phyloP scores from a whole-genome alignment of 139 green algal species.

The Haematococcus lacustris region DNA sequence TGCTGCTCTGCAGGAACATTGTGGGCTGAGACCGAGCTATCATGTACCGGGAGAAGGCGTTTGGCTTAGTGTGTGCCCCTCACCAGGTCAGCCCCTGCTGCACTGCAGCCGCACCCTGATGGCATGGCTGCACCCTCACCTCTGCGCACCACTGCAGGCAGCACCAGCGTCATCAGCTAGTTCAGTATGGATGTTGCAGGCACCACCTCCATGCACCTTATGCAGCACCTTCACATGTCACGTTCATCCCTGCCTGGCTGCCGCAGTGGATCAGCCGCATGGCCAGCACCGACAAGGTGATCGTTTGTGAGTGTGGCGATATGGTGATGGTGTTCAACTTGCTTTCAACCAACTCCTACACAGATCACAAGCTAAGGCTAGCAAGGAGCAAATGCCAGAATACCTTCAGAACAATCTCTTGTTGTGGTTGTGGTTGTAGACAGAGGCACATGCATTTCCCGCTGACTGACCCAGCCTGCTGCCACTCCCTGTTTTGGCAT shows the following conservation, averaged over 20 bases:
- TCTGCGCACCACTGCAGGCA: no score
- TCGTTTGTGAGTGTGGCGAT: constrained; percentile 92
- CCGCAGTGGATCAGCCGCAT: constrained; percentile 64
- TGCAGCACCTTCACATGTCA: constrained; percentile 70
- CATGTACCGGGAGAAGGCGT: constrained; percentile 87
- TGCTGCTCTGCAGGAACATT: constrained; percentile 15
- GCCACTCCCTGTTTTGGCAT: no score
- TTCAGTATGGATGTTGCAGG: no score
- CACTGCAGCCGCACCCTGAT: no score
- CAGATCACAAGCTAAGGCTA: constrained; percentile 87
- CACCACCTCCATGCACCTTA: no score
- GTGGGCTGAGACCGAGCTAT: constrained; percentile 63
- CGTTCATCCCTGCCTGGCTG: no score
- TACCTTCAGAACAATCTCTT: no score
- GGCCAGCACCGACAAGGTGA: constrained; percentile 17
- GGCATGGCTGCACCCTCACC: no score
- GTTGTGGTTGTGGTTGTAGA: no score
- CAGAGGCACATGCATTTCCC: no score
- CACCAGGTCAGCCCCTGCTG: constrained; percentile 8
- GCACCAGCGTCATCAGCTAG: no score
- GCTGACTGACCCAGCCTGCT: not conserved
- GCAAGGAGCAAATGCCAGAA: no score
- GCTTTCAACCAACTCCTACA: constrained; percentile 88
- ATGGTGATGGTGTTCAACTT: constrained; percentile 99
- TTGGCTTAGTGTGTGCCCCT: constrained; percentile 57